Percentiles rank a stretch among this genome's conserved stretches.
Conservation (phyloP, 208 protist genomes). For the Vickermania spadyakhi region DNA sequence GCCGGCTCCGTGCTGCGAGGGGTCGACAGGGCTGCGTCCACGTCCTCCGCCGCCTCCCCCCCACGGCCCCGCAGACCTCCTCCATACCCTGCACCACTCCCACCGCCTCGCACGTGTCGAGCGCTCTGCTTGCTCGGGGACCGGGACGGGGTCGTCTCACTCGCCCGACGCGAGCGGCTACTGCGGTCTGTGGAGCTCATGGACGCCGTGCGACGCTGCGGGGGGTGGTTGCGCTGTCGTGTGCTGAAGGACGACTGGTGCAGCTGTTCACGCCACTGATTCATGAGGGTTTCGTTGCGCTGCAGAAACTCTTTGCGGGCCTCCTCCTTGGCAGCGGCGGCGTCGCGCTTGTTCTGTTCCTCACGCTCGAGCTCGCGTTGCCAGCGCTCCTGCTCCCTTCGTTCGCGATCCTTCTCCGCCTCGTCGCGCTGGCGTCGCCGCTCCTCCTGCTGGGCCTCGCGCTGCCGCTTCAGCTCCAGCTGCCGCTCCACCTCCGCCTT, state of each 20-base stretch:
- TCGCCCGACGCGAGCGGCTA: background rate
- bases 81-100: too few species aligned
- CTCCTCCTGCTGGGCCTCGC: background rate
- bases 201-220: background rate
- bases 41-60: too few species aligned
- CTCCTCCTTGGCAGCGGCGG: background rate
- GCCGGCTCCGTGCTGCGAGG: too few species aligned
- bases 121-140: too few species aligned
- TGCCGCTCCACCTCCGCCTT: conserved; percentile 1
- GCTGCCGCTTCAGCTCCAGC: background rate
- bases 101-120: too few species aligned
- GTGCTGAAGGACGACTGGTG: background rate
- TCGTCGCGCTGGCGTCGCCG: conserved; percentile 1
- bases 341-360: background rate
- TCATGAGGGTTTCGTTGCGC: background rate
- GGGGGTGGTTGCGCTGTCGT: background rate
- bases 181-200: background rate
- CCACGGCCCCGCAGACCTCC: too few species aligned
- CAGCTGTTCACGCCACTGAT: background rate
- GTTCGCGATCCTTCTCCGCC: background rate
- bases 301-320: background rate
- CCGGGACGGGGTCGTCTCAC: too few species aligned
- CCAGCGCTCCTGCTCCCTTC: background rate
- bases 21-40: too few species aligned
- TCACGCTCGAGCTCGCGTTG: background rate